Conservation (phyloP, 164 flowering plant genomes). For the Amborella trichopoda region DNA sequence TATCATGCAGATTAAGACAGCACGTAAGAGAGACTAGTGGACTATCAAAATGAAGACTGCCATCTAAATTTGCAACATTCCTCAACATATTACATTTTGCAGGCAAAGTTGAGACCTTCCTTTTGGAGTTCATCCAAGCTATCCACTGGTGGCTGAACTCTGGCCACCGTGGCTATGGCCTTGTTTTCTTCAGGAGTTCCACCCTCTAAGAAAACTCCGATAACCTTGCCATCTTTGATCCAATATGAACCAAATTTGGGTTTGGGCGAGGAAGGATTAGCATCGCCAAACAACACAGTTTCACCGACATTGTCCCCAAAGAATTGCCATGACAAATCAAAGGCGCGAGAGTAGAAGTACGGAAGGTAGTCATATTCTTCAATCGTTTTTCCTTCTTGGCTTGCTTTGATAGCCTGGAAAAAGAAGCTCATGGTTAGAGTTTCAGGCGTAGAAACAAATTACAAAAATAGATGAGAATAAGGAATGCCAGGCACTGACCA, state of each 20-base stretch:
- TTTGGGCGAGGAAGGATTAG: conserved; percentile 40
- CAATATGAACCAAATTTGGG: conserved; percentile 91
- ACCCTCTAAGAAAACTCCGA: conserved; percentile 90
- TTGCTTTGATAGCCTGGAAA: conserved; percentile 73
- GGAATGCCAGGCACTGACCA: no score
- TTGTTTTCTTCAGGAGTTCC: conserved; percentile 93
- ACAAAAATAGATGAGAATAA: no score
- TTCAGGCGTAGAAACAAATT: no score
- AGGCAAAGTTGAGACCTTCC: conserved; percentile 73
- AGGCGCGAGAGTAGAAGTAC: conserved; percentile 86
- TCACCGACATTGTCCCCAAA: conserved; percentile 98
- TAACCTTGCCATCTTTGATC: conserved; percentile 81
- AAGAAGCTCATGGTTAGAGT: no score
- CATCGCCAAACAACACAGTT: conserved; percentile 74
- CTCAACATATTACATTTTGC: conserved; percentile 45
- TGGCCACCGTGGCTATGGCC: conserved; percentile 89
- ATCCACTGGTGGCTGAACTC: conserved; percentile 56
- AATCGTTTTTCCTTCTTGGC: conserved; percentile 61
- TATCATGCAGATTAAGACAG: no score
- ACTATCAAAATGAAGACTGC: conserved; percentile 1
- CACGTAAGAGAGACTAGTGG: no score
- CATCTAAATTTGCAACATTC: no score
- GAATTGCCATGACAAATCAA: conserved; percentile 94
- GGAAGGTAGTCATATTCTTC: conserved; percentile 94
- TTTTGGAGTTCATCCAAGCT: conserved; percentile 37